phyloP scores from a whole-genome alignment of 1,284 basidiomycete genomes.

The Spongiforma sp. region DNA sequence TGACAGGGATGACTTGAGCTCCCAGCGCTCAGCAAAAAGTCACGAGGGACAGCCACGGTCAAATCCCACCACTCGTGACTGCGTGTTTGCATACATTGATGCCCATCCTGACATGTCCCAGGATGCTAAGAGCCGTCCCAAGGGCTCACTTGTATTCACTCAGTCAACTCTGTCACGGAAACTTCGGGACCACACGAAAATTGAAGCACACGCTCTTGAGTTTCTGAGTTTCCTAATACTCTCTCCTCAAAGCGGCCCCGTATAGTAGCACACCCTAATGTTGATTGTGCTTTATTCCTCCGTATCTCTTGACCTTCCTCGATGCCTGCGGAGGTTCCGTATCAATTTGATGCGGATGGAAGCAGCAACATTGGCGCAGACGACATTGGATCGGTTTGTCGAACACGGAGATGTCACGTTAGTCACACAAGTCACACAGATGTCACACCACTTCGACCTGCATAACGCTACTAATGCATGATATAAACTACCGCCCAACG shows the following conservation, averaged over 20 bases:
- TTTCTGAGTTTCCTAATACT: no score
- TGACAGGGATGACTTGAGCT: background rate
- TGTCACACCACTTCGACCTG: background rate
- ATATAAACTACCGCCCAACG: background rate
- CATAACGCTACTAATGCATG: no score
- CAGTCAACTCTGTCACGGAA: background rate
- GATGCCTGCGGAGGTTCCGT: background rate
- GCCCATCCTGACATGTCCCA: background rate
- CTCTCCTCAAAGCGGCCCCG: no score
- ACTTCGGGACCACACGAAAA: background rate
- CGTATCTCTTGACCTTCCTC: background rate
- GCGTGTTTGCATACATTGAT: background rate
- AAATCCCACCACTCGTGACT: background rate
- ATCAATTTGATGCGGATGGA: background rate
- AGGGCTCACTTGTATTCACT: background rate
- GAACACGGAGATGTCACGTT: background rate
- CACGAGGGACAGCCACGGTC: background rate
- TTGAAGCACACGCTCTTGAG: no score
- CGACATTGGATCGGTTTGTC: background rate
- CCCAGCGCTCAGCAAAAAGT: background rate
- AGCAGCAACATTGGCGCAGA: background rate
- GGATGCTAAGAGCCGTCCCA: background rate
- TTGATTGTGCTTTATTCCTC: no score
- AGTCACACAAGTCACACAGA: background rate
- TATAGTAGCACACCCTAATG: no score